Evolutionary conservation across 257 asterid genomes (phyloP).

Genomic region (Rauvolfia tetraphylla): DNA sequence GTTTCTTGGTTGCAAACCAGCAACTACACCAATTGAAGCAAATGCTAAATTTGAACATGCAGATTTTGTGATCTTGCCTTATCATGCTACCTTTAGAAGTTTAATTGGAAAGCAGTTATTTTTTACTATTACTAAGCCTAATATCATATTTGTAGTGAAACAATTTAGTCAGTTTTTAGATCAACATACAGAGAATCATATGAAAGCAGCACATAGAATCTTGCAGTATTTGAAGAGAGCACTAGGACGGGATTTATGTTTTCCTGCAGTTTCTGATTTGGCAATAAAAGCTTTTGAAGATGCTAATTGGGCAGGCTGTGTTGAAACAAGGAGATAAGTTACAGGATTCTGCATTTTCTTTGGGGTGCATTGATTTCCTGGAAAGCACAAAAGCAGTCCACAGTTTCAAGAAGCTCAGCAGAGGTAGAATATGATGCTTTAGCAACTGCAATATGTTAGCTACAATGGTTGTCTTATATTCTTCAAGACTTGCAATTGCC

Average conservation of each 20-base stretch:
- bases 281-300: neutral
- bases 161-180: neutral
- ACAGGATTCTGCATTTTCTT: neutral
- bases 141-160: no score
- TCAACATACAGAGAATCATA: neutral
- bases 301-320: neutral
- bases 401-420: no score
- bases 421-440: no score
- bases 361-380: neutral
- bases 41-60: no score
- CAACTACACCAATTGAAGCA: neutral
- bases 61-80: neutral
- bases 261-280: neutral
- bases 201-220: neutral
- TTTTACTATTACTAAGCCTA: neutral
- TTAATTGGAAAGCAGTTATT: neutral
- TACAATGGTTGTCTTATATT: no score
- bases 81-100: neutral
- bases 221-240: neutral
- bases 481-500: no score
- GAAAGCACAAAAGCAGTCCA: neutral
- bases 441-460: no score
- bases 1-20: neutral
- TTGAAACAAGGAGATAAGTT: neutral
- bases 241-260: neutral